Evolutionary conservation across 1,139 yeast genomes (phyloP).

Genomic region (Arxiozyma slooffiae): DNA sequence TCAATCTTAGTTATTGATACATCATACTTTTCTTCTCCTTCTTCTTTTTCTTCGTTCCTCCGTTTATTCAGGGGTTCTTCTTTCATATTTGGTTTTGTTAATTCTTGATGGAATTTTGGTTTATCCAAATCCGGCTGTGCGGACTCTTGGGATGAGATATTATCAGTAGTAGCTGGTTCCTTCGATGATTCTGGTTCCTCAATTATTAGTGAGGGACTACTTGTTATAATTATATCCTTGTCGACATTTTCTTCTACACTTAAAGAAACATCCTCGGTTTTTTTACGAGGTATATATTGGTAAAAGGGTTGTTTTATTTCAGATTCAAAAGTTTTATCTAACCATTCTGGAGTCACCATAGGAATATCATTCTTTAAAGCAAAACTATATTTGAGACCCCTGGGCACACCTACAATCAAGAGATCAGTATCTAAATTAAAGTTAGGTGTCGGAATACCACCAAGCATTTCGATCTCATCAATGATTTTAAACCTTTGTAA

Average conservation of each 20-base stretch:
- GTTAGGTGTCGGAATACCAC: not conserved
- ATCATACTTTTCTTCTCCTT: not conserved
- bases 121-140: not conserved
- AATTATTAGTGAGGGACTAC: not conserved
- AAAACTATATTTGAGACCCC: not conserved
- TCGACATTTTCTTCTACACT: not conserved
- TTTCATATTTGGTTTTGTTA: too few species aligned
- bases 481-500: not conserved
- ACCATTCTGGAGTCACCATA: not conserved
- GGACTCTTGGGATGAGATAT: not conserved
- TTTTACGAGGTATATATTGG: not conserved
- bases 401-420: not conserved
- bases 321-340: not conserved
- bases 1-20: too few species aligned
- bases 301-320: not conserved
- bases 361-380: not conserved
- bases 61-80: not conserved
- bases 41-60: not conserved
- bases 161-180: not conserved
- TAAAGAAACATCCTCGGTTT: not conserved
- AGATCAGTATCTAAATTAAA: not conserved
- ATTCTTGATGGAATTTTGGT: not conserved
- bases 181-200: not conserved
- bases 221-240: not conserved
- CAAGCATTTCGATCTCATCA: slow-evolving; percentile 2